Conservation (phyloP, 768 basidiomycete species). For the Hypsizygus marmoreus region DNA sequence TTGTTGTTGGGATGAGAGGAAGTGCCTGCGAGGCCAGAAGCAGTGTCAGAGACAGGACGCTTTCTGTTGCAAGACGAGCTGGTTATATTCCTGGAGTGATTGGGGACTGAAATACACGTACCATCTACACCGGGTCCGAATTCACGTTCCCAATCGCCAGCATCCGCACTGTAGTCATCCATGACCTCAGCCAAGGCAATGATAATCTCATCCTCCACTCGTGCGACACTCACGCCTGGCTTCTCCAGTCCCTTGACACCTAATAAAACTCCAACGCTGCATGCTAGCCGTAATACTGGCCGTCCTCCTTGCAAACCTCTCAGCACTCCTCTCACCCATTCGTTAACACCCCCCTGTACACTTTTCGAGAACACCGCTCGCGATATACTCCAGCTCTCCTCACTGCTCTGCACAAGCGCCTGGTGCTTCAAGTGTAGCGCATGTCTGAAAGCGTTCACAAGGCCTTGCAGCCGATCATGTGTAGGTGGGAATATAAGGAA, state of each 20-base stretch:
- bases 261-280: slow-evolving; percentile 62
- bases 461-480: slow-evolving; percentile 47
- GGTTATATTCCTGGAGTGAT: background rate
- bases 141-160: slow-evolving; percentile 63
- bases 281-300: slow-evolving; percentile 60
- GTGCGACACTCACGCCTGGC: slow-evolving; percentile 29
- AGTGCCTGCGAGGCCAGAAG: slow-evolving; percentile 64
- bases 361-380: slow-evolving; percentile 38
- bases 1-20: slow-evolving; percentile 52
- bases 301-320: slow-evolving; percentile 69
- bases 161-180: slow-evolving; percentile 50
- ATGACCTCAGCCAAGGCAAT: slow-evolving; percentile 75
- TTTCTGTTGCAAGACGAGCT: slow-evolving; percentile 26
- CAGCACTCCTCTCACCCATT: slow-evolving; percentile 55
- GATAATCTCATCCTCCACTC: slow-evolving; percentile 65
- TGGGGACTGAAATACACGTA: slow-evolving; percentile 29
- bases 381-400: slow-evolving; percentile 33
- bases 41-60: slow-evolving; percentile 50
- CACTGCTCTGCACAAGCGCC: slow-evolving; percentile 34
- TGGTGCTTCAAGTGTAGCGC: slow-evolving; percentile 56
- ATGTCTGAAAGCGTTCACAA: slow-evolving; percentile 60
- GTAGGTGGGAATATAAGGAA: slow-evolving; percentile 48
- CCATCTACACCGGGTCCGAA: slow-evolving; percentile 57
- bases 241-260: slow-evolving; percentile 58
- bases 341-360: slow-evolving; percentile 39